Base-by-base conservation (phyloP, 371 early-diverging fungal species). In the Mortierella sp. region DNA sequence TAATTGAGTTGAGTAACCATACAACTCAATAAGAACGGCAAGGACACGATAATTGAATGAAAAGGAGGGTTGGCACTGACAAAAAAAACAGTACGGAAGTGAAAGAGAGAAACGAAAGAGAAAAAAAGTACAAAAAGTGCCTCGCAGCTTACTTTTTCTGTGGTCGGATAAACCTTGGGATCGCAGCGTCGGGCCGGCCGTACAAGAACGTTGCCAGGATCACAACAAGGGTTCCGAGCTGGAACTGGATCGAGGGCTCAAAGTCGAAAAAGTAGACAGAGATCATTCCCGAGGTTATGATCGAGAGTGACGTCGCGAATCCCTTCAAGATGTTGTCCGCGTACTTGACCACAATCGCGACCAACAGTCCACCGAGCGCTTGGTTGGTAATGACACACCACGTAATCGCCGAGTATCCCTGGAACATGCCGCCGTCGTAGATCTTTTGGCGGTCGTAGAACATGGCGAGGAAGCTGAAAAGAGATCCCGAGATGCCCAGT, bases 301-400 rank as follows among this genome's bases (percentile, higher is more conserved):
- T 95, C 24, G 95, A 94, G 10, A 97, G 73, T 24, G 94, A 93
- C 2, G 97, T 96, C 0, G 97, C 96, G 75, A 94, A 94, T 11
- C 95, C 95, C 75, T 97, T 96, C 26, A 96, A 84, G 73, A 97
- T 96, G 81, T 95, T 96, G 85, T 97, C 97, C 14, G 97, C 96
- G 74, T 95, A 94, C 87, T 95, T 95, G 50, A 97, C 95, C 14
- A 97, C 96, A 34, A 96, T 83, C 0, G 96, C 94, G 4, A 97
- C 97, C 58, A 96, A 80, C 44, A 96, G 79, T 2, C 97, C 97
- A 50, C 97, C 97, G 39, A 94, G 70, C 3, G 97, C 96, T 78
- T 96, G 96, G 70, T 92, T 93, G 13, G 86, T 70, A 64, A 97
- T 93, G 2, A 94, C 96, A 0, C 88, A 80, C 91, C 91, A 94